These are phyloP conservation scores for Sarocladium kiliense DNA, from an alignment of 2,329 filamentous ascomycete species.

Conservation along the genomic window DNA sequence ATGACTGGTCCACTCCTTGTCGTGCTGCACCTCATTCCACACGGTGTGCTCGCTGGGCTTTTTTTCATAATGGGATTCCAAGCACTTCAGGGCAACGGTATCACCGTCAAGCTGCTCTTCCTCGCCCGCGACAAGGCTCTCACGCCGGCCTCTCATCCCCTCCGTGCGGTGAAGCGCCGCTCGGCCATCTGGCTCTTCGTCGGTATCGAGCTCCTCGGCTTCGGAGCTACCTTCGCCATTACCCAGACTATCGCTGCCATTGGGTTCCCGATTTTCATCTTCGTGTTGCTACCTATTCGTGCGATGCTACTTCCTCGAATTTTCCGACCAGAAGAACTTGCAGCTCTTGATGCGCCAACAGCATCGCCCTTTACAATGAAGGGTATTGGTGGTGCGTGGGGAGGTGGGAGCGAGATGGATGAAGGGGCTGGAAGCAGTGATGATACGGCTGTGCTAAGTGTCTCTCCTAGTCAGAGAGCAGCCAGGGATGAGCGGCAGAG, in stretches of 20 bases:
- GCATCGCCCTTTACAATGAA: constrained; percentile 74
- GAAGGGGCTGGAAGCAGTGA: constrained; percentile 11
- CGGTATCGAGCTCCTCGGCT: constrained; percentile 60
- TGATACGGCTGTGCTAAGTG: constrained; percentile 3
- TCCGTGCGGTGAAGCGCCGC: constrained; percentile 57
- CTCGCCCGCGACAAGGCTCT: constrained; percentile 59
- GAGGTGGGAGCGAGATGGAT: constrained; percentile 24
- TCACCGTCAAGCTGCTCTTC: constrained; percentile 70
- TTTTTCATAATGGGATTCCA: constrained; percentile 85
- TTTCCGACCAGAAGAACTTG: constrained; percentile 57
- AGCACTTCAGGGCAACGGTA: constrained; percentile 70
- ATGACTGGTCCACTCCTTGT: constrained; percentile 71
- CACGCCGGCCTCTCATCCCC: constrained; percentile 54
- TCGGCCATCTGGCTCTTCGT: constrained; percentile 68
- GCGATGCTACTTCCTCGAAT: constrained; percentile 57
- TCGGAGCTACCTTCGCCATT: constrained; percentile 75
- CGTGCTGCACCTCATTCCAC: constrained; percentile 72
- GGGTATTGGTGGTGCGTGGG: constrained; percentile 62
- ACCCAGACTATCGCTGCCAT: constrained; percentile 80
- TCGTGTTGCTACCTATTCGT: constrained; percentile 62
- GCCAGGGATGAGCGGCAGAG: constrained; percentile 1
- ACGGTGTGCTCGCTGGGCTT: constrained; percentile 72
- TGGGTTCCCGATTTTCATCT: constrained; percentile 71
- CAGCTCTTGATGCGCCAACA: constrained; percentile 64
- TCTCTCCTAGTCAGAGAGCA: neutral